Conservation (phyloP, 2,329 filamentous ascomycete species). For the Xylariales sp. region DNA sequence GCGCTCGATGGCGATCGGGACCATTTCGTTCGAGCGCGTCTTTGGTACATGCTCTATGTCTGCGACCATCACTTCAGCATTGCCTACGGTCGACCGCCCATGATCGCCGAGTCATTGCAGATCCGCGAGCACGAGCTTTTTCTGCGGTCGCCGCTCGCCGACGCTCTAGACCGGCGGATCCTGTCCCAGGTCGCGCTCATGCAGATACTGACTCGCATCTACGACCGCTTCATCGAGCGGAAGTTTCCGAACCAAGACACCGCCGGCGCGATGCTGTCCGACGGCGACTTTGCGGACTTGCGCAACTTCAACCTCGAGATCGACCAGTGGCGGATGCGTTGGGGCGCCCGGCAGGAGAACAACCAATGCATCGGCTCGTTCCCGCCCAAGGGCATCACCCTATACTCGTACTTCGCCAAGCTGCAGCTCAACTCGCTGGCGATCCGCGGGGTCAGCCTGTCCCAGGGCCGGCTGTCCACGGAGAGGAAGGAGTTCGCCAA, state of each 20-base stretch:
- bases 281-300: slow-evolving; percentile 11
- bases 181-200: slow-evolving; percentile 13
- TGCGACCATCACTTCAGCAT: slow-evolving; percentile 65
- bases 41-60: slow-evolving; percentile 62
- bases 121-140: slow-evolving; percentile 7
- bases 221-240: slow-evolving; percentile 11
- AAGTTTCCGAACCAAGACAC: no score
- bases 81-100: slow-evolving; percentile 36
- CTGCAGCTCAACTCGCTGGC: slow-evolving; percentile 27
- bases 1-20: slow-evolving; percentile 39
- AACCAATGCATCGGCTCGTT: slow-evolving; percentile 26
- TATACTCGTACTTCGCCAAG: slow-evolving; percentile 29
- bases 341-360: slow-evolving; percentile 14
- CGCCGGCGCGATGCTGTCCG: slow-evolving; percentile 11
- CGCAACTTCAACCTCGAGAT: slow-evolving; percentile 15
- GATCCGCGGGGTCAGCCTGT: slow-evolving; percentile 18
- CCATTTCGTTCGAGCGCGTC: slow-evolving; percentile 49
- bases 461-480: slow-evolving; percentile 1
- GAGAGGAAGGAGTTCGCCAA: slow-evolving; percentile 21
- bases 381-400: slow-evolving; percentile 23
- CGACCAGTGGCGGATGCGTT: slow-evolving; percentile 17
- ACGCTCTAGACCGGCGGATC: slow-evolving; percentile 11
- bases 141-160: slow-evolving; percentile 8
- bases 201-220: slow-evolving; percentile 11
- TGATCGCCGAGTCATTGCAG: slow-evolving; percentile 10